phyloP scores from a whole-genome alignment of 1,284 basidiomycete species.

The Microbotryum saponariae region DNA sequence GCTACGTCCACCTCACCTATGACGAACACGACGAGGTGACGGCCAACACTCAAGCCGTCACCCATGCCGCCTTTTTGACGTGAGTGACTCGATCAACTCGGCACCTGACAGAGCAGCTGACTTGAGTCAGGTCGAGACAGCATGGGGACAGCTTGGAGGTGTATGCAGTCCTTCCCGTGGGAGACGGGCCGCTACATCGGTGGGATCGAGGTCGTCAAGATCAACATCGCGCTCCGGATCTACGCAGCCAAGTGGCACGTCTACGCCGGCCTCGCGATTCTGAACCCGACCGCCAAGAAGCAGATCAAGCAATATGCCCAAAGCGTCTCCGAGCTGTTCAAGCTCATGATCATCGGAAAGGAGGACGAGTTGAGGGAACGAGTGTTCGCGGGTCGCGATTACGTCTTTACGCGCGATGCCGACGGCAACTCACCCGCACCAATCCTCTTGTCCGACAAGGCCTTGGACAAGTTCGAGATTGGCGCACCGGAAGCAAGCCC shows the following conservation, averaged over 20 bases:
- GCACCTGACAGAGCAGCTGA: slow-evolving; percentile 5
- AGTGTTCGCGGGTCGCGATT: slow-evolving; percentile 65
- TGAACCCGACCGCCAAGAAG: slow-evolving; percentile 82
- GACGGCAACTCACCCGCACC: slow-evolving; percentile 46
- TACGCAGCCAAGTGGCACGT: slow-evolving; percentile 99
- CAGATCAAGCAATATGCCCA: slow-evolving; percentile 88
- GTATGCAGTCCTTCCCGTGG: slow-evolving; percentile 79
- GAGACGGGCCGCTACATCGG: slow-evolving; percentile 85
- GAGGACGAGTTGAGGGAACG: slow-evolving; percentile 59
- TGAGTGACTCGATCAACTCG: slow-evolving; percentile 40
- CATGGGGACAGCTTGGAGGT: slow-evolving; percentile 95
- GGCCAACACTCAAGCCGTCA: slow-evolving; percentile 96
- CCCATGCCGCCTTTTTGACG: slow-evolving; percentile 95
- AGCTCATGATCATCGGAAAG: slow-evolving; percentile 83
- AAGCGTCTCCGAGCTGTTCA: slow-evolving; percentile 82
- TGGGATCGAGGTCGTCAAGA: slow-evolving; percentile 98
- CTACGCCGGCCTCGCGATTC: slow-evolving; percentile 92
- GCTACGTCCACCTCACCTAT: slow-evolving; percentile 87
- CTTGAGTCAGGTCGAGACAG: slow-evolving; percentile 43
- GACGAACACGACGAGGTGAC: slow-evolving; percentile 94
- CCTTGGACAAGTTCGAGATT: slow-evolving; percentile 83
- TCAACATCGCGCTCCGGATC: slow-evolving; percentile 92
- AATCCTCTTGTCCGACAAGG: slow-evolving; percentile 76
- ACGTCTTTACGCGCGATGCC: slow-evolving; percentile 55
- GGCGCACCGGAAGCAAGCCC: slow-evolving; percentile 46